These are phyloP conservation scores for Trypanosoma conorhini DNA, from an alignment of 208 protist species.

Conservation along the genomic window DNA sequence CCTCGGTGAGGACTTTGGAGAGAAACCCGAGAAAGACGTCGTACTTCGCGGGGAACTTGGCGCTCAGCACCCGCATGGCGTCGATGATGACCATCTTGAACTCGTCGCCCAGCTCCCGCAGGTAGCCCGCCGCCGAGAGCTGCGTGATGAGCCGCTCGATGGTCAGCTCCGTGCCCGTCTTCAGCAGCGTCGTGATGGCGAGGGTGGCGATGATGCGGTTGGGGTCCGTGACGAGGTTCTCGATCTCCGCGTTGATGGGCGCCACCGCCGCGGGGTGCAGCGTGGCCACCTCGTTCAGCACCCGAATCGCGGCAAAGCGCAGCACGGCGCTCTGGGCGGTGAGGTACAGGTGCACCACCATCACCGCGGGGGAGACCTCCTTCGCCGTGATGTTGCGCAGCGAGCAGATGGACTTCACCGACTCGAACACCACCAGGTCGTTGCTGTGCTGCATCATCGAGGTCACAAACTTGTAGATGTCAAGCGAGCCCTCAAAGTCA, in stretches of 20 bases:
- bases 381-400: conserved; percentile 86
- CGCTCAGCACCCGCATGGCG: conserved; percentile 93
- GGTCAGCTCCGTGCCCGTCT: conserved; percentile 95
- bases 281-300: conserved; percentile 91
- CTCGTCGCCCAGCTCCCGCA: conserved; percentile 97
- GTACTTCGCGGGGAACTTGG: conserved; percentile 96
- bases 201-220: conserved; percentile 98
- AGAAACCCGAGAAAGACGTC: conserved; percentile 92
- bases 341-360: conserved; percentile 95
- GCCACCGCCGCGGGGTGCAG: conserved; percentile 84
- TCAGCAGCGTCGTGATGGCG: conserved; percentile 98
- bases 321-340: conserved; percentile 86
- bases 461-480: conserved; percentile 94
- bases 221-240: conserved; percentile 94
- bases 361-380: conserved; percentile 93
- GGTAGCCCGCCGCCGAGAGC: conserved; percentile 88
- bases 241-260: conserved; percentile 96
- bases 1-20: conserved; percentile 74
- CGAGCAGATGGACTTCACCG: conserved; percentile 94
- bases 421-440: conserved; percentile 98
- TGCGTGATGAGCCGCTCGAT: conserved; percentile 98
- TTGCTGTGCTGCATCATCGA: conserved; percentile 90
- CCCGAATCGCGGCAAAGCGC: conserved; percentile 95
- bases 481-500: conserved; percentile 67
- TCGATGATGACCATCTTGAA: conserved; percentile 98